Percentiles rank a stretch among this genome's conserved stretches.
Evolutionary conservation across 495 filamentous ascomycete species (phyloP).

Genomic region (Neurospora sp.): DNA sequence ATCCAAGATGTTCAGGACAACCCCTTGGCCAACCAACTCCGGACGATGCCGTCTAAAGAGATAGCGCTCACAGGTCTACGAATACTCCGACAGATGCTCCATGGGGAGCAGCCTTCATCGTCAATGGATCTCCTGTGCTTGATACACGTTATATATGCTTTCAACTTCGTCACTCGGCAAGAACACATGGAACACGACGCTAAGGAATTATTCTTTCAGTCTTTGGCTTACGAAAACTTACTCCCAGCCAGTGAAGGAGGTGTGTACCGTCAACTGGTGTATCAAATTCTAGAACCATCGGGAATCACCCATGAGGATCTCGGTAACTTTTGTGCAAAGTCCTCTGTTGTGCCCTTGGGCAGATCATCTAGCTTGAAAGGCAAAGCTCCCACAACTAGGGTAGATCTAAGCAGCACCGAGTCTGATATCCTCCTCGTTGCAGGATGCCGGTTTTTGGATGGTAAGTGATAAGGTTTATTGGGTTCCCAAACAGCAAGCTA

Average conservation of each 20-base stretch:
- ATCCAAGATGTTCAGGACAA: conserved; percentile 26
- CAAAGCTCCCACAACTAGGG: conserved; percentile 18
- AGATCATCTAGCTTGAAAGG: conserved; percentile 26
- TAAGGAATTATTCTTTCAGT: conserved; percentile 29
- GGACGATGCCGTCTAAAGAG: conserved; percentile 22
- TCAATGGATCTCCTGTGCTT: conserved; percentile 33
- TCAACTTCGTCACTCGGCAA: conserved; percentile 32
- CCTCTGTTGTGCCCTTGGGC: background rate
- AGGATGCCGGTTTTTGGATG: conserved; percentile 39
- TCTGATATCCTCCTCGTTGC: conserved; percentile 26
- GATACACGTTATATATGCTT: conserved; percentile 33
- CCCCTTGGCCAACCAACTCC: conserved; percentile 25
- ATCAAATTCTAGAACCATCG: conserved; percentile 30
- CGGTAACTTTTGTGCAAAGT: background rate
- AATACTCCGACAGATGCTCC: conserved; percentile 22
- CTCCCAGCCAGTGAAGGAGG: conserved; percentile 18
- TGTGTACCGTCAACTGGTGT: conserved; percentile 24
- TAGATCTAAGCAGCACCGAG: background rate
- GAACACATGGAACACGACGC: conserved; percentile 15
- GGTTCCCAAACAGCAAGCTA: background rate
- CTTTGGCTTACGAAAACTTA: conserved; percentile 23
- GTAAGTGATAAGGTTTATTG: conserved; percentile 13
- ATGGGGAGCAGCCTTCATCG: conserved; percentile 19
- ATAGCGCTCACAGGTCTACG: conserved; percentile 29
- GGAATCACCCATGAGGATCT: conserved; percentile 11